A percentile compares a stretch with the other conserved stretches of the same genome.
phyloP scores from a whole-genome alignment of 257 asterid genomes.

The Capsicum baccatum region DNA sequence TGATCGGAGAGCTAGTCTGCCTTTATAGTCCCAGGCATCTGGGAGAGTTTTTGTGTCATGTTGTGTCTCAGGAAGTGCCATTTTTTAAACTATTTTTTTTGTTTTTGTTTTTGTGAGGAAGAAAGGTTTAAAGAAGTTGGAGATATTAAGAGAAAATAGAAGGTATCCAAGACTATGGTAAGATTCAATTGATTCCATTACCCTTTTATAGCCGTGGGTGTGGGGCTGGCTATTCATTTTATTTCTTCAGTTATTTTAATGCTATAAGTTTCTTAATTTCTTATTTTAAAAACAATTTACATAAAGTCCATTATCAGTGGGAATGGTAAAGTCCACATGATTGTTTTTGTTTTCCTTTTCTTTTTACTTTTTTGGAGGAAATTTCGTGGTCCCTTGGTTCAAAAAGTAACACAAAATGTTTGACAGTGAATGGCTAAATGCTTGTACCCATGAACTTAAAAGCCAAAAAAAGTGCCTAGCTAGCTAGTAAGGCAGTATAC shows the following conservation, averaged over 20 bases:
- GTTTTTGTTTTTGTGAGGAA: not conserved
- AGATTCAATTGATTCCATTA: slow-evolving; percentile 30
- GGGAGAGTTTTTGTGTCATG: slow-evolving; percentile 58
- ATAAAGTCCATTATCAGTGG: slow-evolving; percentile 18
- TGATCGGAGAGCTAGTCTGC: slow-evolving; percentile 66
- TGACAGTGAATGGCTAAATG: not conserved
- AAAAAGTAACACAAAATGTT: slow-evolving; percentile 1
- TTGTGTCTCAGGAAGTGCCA: slow-evolving; percentile 68
- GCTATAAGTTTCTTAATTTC: not conserved
- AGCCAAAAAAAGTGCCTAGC: not conserved
- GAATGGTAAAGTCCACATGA: slow-evolving; percentile 25
- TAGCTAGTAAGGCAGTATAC: not conserved
- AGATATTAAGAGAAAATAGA: slow-evolving; percentile 18
- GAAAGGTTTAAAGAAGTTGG: not conserved
- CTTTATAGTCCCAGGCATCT: slow-evolving; percentile 88
- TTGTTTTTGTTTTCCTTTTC: not conserved
- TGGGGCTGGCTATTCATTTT: not conserved
- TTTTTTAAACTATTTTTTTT: slow-evolving; percentile 29
- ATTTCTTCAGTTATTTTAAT: not conserved
- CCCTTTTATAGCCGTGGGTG: slow-evolving; percentile 40
- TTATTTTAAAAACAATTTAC: not conserved
- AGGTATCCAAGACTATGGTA: slow-evolving; percentile 26
- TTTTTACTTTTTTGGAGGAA: not conserved
- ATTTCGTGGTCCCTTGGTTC: slow-evolving; percentile 24
- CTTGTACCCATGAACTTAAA: slow-evolving; percentile 8